Base-by-base conservation (phyloP, 1,139 yeast genomes). In the Kodamaea sp. region DNA sequence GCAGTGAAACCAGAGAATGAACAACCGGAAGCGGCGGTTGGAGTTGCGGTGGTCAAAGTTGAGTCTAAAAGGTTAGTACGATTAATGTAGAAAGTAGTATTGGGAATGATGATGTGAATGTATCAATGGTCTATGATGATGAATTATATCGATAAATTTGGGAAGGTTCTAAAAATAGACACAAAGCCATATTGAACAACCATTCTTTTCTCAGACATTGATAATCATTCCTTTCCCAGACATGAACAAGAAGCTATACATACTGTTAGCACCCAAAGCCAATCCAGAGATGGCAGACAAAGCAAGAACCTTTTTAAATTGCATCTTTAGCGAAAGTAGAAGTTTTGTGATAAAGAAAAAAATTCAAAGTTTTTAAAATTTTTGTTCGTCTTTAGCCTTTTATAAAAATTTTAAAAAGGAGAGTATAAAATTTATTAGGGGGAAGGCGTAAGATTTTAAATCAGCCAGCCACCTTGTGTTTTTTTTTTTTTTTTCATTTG, bases 1-100 rank as follows among this genome's bases (percentile, higher is more conserved):
- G 86, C 89, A 37, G 92, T 83, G 62, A 65, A 72, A 44, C 60
- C 62, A 29, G 59, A 55, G 68, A 76, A 77, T 12, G 80, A 71
- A 68, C 83, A 78, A 30, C 72, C 76, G 44, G 81, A 79, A 43
- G 70, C 62, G 37, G 79, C 75, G 26, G 72, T 52, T 48, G 77
- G 76, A 35, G 77, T 71, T 36, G 74, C 75, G 40, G 72, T 67
- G 44, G 76, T 71, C 52, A 71, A 67, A 39, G 76, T 70, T 40
- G 77, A 71, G 65, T 71, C 72, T 67, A 52, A 10, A 39, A 8
- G 27, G 31, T 31, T 23, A 53, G 55, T 47, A 43, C 15, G 5
- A 24, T 34, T 26, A 27, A 11, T 6, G 4, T 15, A 15, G 20
- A 15, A 15, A 4, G 20, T 15, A 15, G 20, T 15, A 15, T n/a